Evolutionary conservation across 257 asterid genomes (phyloP).

Genomic region (Henckelia pumila): DNA sequence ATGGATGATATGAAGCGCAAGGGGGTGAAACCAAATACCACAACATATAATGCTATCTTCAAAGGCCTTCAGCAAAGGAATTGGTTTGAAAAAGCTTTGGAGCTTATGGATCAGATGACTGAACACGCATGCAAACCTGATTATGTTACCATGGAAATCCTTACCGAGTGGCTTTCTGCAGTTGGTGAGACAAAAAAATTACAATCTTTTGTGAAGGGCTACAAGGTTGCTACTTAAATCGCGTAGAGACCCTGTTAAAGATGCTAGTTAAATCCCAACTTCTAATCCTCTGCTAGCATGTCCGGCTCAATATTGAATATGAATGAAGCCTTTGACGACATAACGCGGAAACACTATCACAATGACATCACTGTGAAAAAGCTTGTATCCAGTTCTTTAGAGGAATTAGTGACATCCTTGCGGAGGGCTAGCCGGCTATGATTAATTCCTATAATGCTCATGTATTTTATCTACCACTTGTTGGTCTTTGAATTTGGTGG

Average conservation of each 20-base stretch:
- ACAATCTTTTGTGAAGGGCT: constrained; percentile 48
- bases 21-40: constrained; percentile 58
- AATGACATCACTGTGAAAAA: not conserved
- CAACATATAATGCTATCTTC: constrained; percentile 71
- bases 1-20: constrained; percentile 68
- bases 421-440: not conserved
- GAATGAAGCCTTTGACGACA: not conserved
- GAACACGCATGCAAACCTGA: constrained; percentile 69
- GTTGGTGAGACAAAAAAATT: constrained; percentile 62
- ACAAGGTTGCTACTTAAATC: constrained; percentile 40
- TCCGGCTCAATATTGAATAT: not conserved
- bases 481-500: not conserved
- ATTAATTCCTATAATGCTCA: not conserved
- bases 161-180: constrained; percentile 72
- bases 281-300: not conserved
- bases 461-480: no score
- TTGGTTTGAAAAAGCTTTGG: constrained; percentile 58
- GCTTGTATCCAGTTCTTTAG: not conserved
- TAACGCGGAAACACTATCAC: not conserved
- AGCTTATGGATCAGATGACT: constrained; percentile 78
- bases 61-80: constrained; percentile 65
- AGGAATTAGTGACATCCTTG: not conserved
- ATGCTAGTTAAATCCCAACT: not conserved
- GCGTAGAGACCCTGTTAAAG: constrained; percentile 6
- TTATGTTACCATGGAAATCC: constrained; percentile 72